Percentiles rank a stretch among this genome's conserved stretches.
Evolutionary conservation across 257 asterid genomes (phyloP).

Genomic region (Solanum lycopersicoides): DNA sequence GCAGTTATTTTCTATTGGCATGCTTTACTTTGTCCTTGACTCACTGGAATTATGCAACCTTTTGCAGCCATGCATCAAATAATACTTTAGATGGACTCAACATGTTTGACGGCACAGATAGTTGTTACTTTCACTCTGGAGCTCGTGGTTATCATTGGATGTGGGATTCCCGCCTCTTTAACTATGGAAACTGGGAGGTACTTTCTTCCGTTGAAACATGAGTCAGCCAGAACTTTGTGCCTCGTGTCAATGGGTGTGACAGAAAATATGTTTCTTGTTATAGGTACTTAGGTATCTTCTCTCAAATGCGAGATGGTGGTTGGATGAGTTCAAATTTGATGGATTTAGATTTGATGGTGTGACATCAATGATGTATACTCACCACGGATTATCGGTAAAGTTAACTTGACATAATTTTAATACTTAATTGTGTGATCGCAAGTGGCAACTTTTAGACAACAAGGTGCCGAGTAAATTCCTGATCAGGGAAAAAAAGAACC

Average conservation of each 20-base stretch:
- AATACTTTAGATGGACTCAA: conserved; percentile 98
- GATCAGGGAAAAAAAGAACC: background rate
- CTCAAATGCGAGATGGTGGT: conserved; percentile 99
- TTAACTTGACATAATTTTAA: background rate
- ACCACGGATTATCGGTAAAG: conserved; percentile 87
- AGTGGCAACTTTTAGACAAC: background rate
- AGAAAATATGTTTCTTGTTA: conserved; percentile 8
- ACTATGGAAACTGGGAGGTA: conserved; percentile 99
- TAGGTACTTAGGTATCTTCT: conserved; percentile 94
- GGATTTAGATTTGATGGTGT: conserved; percentile 99
- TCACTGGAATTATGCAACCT: conserved; percentile 4
- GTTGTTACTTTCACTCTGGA: conserved; percentile 96
- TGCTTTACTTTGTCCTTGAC: background rate
- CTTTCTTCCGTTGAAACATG: conserved; percentile 10
- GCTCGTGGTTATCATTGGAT: conserved; percentile 92
- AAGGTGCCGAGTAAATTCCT: background rate
- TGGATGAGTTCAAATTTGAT: conserved; percentile 98
- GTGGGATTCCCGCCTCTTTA: conserved; percentile 99
- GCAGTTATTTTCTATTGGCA: background rate
- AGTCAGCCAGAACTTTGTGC: background rate
- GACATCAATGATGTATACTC: conserved; percentile 99
- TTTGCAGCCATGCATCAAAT: conserved; percentile 89
- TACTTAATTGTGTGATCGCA: background rate
- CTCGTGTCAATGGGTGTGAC: background rate
- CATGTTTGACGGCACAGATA: conserved; percentile 99